A percentile compares a stretch with the other conserved stretches of the same genome.
These are phyloP conservation scores for Erucastrum elatum DNA, from an alignment of 345 rosid genomes.

Conservation along the genomic window DNA sequence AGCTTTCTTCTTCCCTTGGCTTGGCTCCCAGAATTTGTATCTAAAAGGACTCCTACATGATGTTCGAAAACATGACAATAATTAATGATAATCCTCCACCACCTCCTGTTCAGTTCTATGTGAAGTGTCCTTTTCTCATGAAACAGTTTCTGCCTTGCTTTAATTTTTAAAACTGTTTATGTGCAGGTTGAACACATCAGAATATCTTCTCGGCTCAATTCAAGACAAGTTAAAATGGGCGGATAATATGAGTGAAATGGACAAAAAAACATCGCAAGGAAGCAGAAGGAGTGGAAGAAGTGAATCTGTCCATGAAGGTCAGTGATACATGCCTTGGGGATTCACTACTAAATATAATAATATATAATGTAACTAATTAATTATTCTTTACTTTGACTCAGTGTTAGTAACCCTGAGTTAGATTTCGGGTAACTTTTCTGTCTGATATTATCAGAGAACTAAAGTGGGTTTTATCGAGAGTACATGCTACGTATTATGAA, in stretches of 20 bases:
- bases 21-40: neutral
- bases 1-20: neutral
- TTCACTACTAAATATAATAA: neutral
- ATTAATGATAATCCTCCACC: neutral
- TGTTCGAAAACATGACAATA: neutral
- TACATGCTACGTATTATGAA: neutral
- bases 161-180: neutral
- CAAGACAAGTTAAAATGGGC: conserved; percentile 99
- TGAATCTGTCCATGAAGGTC: conserved; percentile 88
- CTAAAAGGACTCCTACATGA: neutral
- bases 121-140: neutral
- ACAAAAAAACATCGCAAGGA: conserved; percentile 81
- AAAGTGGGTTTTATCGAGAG: conserved; percentile 1
- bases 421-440: conserved; percentile 1
- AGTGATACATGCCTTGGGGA: conserved; percentile 37
- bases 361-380: conserved; percentile 14
- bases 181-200: conserved; percentile 82
- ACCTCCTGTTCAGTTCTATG: neutral
- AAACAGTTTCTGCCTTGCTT: neutral
- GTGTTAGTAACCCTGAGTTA: conserved; percentile 6
- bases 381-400: neutral
- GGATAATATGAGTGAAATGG: conserved; percentile 84
- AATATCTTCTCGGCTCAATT: conserved; percentile 73
- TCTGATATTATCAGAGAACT: conserved; percentile 1
- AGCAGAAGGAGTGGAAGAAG: conserved; percentile 74